A percentile compares a stretch with the other conserved stretches of the same genome.
These are phyloP conservation scores for Aspergillus costaricaensis DNA, from an alignment of 2,329 filamentous ascomycete species.

Conservation along the genomic window DNA sequence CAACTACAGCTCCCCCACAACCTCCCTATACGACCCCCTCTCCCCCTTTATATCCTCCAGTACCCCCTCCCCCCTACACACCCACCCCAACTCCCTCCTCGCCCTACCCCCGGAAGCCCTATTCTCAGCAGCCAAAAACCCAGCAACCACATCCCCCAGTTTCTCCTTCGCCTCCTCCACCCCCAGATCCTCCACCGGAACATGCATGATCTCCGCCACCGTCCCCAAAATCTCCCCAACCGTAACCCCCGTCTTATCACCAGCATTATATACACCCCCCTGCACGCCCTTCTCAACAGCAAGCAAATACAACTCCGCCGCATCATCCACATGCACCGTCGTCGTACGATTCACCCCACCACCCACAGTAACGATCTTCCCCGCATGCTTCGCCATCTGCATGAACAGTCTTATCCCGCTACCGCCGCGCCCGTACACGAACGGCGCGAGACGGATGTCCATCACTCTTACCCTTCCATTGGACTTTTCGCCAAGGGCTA, in stretches of 20 bases:
- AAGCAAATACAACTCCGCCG: conserved; percentile 41
- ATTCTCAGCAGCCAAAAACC: conserved; percentile 31
- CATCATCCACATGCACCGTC: conserved; percentile 42
- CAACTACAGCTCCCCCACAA: conserved; percentile 16
- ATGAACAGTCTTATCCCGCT: conserved; percentile 28
- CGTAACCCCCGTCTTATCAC: conserved; percentile 38
- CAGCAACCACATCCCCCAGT: conserved; percentile 35
- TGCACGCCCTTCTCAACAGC: conserved; percentile 42
- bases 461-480: conserved; percentile 9
- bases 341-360: conserved; percentile 42
- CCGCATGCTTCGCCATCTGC: conserved; percentile 30
- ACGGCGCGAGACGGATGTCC: conserved; percentile 44
- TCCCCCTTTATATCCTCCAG: conserved; percentile 34
- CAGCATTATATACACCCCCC: conserved; percentile 41
- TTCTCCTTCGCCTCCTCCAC: conserved; percentile 30
- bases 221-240: conserved; percentile 22
- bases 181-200: conserved; percentile 34
- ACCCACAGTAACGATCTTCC: conserved; percentile 30
- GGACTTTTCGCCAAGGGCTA: conserved; percentile 26
- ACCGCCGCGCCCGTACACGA: conserved; percentile 37
- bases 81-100: conserved; percentile 40
- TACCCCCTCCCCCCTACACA: conserved; percentile 24
- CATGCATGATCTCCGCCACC: conserved; percentile 37
- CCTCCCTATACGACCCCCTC: conserved; percentile 23
- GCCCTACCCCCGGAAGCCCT: conserved; percentile 41